These are phyloP conservation scores for Fusarium sp. DNA, from an alignment of 2,329 filamentous ascomycete genomes.

Conservation along the genomic window DNA sequence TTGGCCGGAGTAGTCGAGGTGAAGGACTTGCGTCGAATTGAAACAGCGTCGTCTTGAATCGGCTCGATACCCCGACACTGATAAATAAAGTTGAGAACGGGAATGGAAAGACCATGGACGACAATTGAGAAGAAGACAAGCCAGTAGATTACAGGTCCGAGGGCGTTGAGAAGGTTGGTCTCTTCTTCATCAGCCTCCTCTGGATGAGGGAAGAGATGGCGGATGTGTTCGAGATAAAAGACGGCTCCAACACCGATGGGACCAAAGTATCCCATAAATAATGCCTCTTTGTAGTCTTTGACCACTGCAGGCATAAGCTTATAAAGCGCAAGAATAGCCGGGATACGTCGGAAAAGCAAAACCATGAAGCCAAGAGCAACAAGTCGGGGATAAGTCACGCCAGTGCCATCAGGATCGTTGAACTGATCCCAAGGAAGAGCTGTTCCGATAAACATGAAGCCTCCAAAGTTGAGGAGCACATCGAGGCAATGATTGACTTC, in stretches of 20 bases:
- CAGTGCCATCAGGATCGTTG: conserved; percentile 60
- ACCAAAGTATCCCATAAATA: conserved; percentile 75
- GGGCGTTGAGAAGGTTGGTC: conserved; percentile 48
- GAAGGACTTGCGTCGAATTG: conserved; percentile 51
- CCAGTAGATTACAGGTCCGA: conserved; percentile 54
- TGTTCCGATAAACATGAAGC: conserved; percentile 67
- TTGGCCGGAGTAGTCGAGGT: conserved; percentile 49
- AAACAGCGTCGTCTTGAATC: conserved; percentile 54
- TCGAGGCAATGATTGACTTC: conserved; percentile 68
- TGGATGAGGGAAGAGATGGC: conserved; percentile 52
- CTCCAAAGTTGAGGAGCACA: conserved; percentile 66
- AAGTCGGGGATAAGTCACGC: conserved; percentile 61
- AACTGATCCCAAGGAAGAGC: conserved; percentile 66
- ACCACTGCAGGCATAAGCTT: conserved; percentile 63
- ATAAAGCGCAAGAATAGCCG: conserved; percentile 62
- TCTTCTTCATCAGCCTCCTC: conserved; percentile 49
- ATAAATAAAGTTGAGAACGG: conserved; percentile 38
- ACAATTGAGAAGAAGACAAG: conserved; percentile 48
- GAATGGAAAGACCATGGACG: conserved; percentile 55
- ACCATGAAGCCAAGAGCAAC: conserved; percentile 62
- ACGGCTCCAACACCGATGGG: conserved; percentile 80
- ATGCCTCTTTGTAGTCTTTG: conserved; percentile 64
- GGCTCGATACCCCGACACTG: conserved; percentile 48
- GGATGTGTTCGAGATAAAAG: conserved; percentile 71
- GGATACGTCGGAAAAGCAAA: conserved; percentile 64